These are phyloP conservation scores for Chlamydomonas schloesseri DNA, from an alignment of 139 green algal species.

Conservation along the genomic window DNA sequence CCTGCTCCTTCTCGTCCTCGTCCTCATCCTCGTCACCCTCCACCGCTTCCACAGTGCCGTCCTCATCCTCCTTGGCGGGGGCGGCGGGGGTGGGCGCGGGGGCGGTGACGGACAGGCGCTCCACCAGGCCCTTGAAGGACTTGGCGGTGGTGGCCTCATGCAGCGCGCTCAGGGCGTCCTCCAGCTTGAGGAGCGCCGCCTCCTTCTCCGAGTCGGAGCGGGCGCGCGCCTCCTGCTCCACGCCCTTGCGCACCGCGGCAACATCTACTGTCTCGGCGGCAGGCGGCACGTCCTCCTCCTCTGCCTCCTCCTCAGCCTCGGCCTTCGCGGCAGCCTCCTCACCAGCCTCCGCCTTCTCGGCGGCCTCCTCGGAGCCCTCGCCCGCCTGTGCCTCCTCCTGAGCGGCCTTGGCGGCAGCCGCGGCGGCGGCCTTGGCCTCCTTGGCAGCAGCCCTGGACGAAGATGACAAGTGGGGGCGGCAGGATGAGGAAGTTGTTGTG, in stretches of 20 bases:
- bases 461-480: no score
- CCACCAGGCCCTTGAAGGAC: neutral
- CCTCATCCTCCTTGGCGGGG: neutral
- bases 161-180: constrained; percentile 12
- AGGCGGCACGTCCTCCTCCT: neutral
- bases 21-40: neutral
- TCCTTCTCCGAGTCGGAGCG: constrained; percentile 33
- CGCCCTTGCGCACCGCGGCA: neutral
- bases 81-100: neutral
- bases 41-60: neutral
- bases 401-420: neutral
- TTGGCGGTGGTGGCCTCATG: neutral
- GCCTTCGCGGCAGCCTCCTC: neutral
- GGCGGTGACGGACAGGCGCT: neutral
- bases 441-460: neutral
- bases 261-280: constrained; percentile 31
- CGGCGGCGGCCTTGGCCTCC: neutral
- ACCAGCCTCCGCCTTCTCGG: neutral
- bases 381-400: neutral
- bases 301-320: constrained; percentile 8
- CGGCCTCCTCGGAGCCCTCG: neutral
- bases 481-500: no score
- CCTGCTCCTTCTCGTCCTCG: neutral
- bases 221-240: constrained; percentile 30
- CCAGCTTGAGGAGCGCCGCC: constrained; percentile 11